These are phyloP conservation scores for Vanrija pseudolonga DNA, from an alignment of 1,284 basidiomycete genomes.

Conservation along the genomic window DNA sequence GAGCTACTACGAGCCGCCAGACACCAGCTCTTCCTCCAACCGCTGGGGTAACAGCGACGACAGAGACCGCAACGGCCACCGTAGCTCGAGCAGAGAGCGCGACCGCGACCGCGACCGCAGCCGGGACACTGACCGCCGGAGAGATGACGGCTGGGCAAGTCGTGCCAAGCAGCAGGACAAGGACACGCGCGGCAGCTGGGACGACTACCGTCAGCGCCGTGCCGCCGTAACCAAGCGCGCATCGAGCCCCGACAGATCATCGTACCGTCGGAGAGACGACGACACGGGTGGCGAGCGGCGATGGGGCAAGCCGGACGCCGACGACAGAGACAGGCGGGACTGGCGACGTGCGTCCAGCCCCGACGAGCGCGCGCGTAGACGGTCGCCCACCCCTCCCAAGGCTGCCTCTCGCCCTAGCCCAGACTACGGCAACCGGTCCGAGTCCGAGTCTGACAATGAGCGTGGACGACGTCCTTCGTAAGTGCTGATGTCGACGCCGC, in stretches of 20 bases:
- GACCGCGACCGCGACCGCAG: too few species aligned
- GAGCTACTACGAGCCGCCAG: conserved; percentile 16
- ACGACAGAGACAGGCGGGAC: conserved; percentile 2
- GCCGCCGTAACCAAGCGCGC: not conserved
- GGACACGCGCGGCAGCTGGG: conserved; percentile 7
- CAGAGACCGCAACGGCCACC: not conserved
- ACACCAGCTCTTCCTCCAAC: not conserved
- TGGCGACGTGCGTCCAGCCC: not conserved
- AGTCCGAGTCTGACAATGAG: conserved; percentile 7
- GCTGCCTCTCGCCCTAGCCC: not conserved
- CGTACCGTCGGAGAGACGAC: not conserved
- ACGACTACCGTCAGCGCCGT: conserved; percentile 5
- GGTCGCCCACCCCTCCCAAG: not conserved
- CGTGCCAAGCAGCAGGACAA: not conserved
- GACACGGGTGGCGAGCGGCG: not conserved
- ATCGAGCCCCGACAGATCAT: not conserved
- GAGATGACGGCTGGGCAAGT: not conserved
- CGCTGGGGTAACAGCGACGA: not conserved
- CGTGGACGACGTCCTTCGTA: not conserved
- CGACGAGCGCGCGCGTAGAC: not conserved
- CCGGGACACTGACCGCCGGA: not conserved
- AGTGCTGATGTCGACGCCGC: not conserved
- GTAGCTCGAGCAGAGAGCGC: not conserved
- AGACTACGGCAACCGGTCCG: too few species aligned
- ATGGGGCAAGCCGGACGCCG: not conserved